Conservation (phyloP, 805 yeast genomes). For the Ascoidea tarda region DNA sequence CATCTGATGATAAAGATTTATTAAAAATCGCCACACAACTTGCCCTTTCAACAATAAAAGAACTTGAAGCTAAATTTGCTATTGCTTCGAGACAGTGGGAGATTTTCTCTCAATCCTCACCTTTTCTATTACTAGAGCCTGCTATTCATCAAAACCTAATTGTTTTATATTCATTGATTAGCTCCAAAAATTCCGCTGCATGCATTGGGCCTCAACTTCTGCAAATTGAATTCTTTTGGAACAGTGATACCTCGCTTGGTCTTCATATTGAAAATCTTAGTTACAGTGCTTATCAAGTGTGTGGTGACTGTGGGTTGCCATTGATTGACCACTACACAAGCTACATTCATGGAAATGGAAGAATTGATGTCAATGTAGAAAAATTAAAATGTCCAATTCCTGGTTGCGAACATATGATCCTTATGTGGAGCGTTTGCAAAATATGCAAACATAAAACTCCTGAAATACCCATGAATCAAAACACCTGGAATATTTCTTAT, state of each 20-base stretch:
- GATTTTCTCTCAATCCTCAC: slow-evolving; percentile 30
- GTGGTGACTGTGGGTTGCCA: slow-evolving; percentile 74
- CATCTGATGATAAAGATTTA: slow-evolving; percentile 16
- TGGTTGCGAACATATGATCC: slow-evolving; percentile 49
- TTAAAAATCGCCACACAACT: slow-evolving; percentile 19
- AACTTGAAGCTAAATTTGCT: slow-evolving; percentile 18
- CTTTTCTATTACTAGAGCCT: slow-evolving; percentile 51
- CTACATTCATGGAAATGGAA: slow-evolving; percentile 80
- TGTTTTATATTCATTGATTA: slow-evolving; percentile 69
- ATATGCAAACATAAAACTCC: slow-evolving; percentile 67
- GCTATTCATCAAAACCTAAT: slow-evolving; percentile 67
- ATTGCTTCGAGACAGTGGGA: slow-evolving; percentile 52
- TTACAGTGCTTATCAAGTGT: slow-evolving; percentile 45
- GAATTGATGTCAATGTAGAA: slow-evolving; percentile 67
- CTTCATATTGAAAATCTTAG: slow-evolving; percentile 74
- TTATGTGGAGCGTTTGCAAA: slow-evolving; percentile 89
- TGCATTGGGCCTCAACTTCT: slow-evolving; percentile 86
- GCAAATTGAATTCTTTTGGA: slow-evolving; percentile 78
- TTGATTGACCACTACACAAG: slow-evolving; percentile 66
- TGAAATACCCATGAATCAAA: slow-evolving; percentile 67
- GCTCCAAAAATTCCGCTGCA: slow-evolving; percentile 75
- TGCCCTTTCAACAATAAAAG: slow-evolving; percentile 17
- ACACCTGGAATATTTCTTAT: slow-evolving; percentile 81
- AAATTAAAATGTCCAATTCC: slow-evolving; percentile 39
- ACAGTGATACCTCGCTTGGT: slow-evolving; percentile 81